A percentile compares a stretch with the other conserved stretches of the same genome.
Evolutionary conservation across 768 basidiomycete species (phyloP).

Genomic region (Gymnopilus junonius): DNA sequence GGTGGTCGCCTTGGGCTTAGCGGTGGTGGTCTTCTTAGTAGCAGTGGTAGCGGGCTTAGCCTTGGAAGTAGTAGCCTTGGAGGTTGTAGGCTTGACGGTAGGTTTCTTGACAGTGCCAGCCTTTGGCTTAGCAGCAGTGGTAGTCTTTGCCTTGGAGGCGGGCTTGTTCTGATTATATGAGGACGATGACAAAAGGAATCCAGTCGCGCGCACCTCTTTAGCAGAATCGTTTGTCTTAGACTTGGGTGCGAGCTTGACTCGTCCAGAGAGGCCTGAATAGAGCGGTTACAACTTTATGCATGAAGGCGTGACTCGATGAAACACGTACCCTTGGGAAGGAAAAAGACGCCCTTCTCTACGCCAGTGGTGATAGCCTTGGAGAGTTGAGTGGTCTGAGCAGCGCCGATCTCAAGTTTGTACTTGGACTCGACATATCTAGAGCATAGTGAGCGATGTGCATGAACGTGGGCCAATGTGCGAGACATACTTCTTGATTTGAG

Average conservation of each 20-base stretch:
- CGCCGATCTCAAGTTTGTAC: slow-evolving; percentile 81
- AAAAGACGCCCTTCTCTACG: slow-evolving; percentile 80
- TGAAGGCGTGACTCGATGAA: not conserved
- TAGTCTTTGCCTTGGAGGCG: slow-evolving; percentile 38
- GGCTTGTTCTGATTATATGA: slow-evolving; percentile 27
- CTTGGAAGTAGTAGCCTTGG: slow-evolving; percentile 32
- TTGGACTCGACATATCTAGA: slow-evolving; percentile 80
- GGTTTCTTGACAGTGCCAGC: slow-evolving; percentile 3
- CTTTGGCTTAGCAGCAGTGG: slow-evolving; percentile 25
- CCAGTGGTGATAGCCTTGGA: slow-evolving; percentile 82
- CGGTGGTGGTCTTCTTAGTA: slow-evolving; percentile 34
- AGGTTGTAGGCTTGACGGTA: slow-evolving; percentile 26
- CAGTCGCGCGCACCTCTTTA: slow-evolving; percentile 38
- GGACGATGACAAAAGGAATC: not conserved
- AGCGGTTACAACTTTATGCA: slow-evolving; percentile 1
- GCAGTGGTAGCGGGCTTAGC: slow-evolving; percentile 28
- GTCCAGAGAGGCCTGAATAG: slow-evolving; percentile 62
- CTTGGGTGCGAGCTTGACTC: slow-evolving; percentile 73
- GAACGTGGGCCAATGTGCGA: not conserved
- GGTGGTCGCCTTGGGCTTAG: slow-evolving; percentile 14
- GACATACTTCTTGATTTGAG: slow-evolving; percentile 88
- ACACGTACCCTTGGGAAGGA: slow-evolving; percentile 81
- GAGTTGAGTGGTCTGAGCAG: slow-evolving; percentile 79
- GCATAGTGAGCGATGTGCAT: slow-evolving; percentile 19
- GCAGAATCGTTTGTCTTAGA: slow-evolving; percentile 40